Conservation (phyloP, 2,329 filamentous ascomycete species). For the Lojkania enalia region DNA sequence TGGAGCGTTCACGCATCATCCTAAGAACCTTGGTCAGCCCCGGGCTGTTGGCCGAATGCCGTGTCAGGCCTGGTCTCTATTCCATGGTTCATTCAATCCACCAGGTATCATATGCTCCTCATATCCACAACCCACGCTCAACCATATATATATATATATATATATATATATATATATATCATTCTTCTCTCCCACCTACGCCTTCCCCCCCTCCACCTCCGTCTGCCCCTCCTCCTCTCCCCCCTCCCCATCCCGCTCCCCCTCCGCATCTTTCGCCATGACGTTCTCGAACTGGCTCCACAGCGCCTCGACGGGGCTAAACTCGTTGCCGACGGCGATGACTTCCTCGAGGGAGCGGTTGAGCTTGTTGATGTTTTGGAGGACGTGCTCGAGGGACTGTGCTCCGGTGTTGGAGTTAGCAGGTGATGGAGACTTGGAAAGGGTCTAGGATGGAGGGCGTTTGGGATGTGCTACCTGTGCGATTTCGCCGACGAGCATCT, state of each 20-base stretch:
- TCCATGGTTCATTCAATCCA: no score
- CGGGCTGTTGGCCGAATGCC: no score
- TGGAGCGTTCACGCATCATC: no score
- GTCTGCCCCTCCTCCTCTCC: slow-evolving; percentile 14
- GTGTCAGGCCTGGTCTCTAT: no score
- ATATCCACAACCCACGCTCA: no score
- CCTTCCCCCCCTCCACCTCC: slow-evolving; percentile 22
- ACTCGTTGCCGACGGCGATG: slow-evolving; percentile 93
- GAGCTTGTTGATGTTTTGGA: slow-evolving; percentile 93
- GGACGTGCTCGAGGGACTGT: slow-evolving; percentile 78
- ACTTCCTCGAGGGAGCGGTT: slow-evolving; percentile 92
- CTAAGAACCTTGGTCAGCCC: no score
- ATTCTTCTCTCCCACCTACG: slow-evolving; percentile 19
- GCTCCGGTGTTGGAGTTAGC: neutral
- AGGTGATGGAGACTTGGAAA: neutral
- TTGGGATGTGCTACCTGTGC: slow-evolving; percentile 64
- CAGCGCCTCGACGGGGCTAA: slow-evolving; percentile 92
- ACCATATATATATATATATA: no score
- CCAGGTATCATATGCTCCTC: no score
- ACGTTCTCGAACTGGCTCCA: slow-evolving; percentile 98
- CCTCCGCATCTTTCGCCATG: slow-evolving; percentile 76
- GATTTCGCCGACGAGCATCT: slow-evolving; percentile 71
- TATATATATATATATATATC: no score
- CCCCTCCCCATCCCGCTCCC: slow-evolving; percentile 38
- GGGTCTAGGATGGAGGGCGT: neutral